Evolutionary conservation across 345 rosid species (phyloP).

Genomic region (Cardiospermum halicacabum): DNA sequence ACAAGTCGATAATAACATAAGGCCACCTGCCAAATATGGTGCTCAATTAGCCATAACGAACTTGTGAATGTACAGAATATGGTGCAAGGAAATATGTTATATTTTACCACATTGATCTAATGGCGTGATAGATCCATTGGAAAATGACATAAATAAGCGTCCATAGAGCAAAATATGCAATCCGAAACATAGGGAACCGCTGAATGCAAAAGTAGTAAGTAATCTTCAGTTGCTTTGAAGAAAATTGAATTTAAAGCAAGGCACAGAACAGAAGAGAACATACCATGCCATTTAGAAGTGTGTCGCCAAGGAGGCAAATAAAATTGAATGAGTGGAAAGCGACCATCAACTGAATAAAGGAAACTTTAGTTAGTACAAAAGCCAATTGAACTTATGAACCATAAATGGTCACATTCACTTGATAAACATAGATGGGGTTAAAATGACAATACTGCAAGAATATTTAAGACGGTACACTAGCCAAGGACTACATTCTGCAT

Average conservation of each 20-base stretch:
- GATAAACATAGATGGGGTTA: not conserved
- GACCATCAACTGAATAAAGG: slow-evolving; percentile 49
- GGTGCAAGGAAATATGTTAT: not conserved
- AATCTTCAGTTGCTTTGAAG: not conserved
- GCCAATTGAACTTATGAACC: slow-evolving; percentile 7
- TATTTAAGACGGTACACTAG: not conserved
- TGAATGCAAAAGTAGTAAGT: slow-evolving; percentile 28
- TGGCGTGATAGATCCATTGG: slow-evolving; percentile 94
- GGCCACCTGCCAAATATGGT: slow-evolving; percentile 77
- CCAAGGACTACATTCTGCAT: not conserved
- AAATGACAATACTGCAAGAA: not conserved
- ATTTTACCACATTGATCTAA: slow-evolving; percentile 67
- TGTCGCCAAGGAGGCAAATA: slow-evolving; percentile 74
- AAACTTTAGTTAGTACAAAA: not conserved
- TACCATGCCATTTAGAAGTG: slow-evolving; percentile 72
- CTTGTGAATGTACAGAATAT: not conserved
- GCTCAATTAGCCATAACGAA: slow-evolving; percentile 10
- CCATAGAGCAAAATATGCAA: slow-evolving; percentile 73
- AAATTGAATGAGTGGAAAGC: slow-evolving; percentile 83
- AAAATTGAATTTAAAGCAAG: not conserved
- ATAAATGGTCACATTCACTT: not conserved
- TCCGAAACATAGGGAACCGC: slow-evolving; percentile 80
- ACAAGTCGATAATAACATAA: slow-evolving; percentile 80
- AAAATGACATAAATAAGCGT: slow-evolving; percentile 59
- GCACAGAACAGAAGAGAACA: slow-evolving; percentile 11